These are phyloP conservation scores for Heracleum sosnowskyi DNA, from an alignment of 129 eudicot genomes.

Conservation along the genomic window DNA sequence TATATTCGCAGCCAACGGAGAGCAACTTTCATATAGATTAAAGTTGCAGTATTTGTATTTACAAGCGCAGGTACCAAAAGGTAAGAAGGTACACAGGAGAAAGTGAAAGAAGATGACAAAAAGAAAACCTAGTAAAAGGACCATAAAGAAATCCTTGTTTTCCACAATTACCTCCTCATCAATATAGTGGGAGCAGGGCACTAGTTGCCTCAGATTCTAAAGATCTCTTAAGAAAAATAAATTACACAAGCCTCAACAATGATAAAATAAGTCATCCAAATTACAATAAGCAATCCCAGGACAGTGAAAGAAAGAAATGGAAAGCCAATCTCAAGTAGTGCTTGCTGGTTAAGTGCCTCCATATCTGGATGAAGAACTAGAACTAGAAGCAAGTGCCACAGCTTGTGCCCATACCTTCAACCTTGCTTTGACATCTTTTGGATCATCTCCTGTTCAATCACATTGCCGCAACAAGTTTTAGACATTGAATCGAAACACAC, in stretches of 20 bases:
- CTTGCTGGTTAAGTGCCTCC: slow-evolving; percentile 2
- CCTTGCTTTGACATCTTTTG: slow-evolving; percentile 21
- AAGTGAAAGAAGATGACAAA: not conserved
- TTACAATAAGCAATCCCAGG: not conserved
- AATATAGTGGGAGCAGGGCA: slow-evolving; percentile 6
- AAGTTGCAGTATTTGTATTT: not conserved
- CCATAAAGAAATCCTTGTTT: not conserved
- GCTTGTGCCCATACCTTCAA: slow-evolving; percentile 24
- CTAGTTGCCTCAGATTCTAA: not conserved
- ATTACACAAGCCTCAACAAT: not conserved
- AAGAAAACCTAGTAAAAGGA: not conserved
- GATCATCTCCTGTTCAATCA: slow-evolving; percentile 16
- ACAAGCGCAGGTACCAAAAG: not conserved
- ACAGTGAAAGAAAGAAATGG: not conserved
- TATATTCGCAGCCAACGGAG: not conserved
- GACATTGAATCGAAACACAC: not conserved
- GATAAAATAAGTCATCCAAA: not conserved
- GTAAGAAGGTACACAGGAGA: not conserved
- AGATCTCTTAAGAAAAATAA: not conserved
- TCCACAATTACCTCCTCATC: not conserved
- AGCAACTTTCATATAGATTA: not conserved
- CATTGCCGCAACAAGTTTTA: slow-evolving; percentile 5
- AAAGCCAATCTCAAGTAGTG: not conserved
- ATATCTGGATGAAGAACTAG: not conserved
- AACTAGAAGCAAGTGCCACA: slow-evolving; percentile 15